Base-by-base conservation (phyloP, 345 rosid species). In the Abelmoschus esculentus region DNA sequence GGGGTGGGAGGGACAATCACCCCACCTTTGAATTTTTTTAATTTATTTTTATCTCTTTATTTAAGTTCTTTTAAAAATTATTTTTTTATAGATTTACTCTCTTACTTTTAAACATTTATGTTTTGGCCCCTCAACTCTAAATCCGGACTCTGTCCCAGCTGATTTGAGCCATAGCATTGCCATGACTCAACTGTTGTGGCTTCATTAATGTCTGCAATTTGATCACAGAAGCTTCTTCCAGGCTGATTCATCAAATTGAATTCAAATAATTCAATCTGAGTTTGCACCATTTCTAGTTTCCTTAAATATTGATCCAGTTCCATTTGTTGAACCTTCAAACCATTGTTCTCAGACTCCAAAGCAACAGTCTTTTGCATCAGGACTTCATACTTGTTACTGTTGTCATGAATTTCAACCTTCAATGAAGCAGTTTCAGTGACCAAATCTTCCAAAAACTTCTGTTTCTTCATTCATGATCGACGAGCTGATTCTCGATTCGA, bases 391-490 rank as follows among this genome's bases (percentile, higher is more conserved):
- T 9, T 56, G 26, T 14, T 13, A 3, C 7, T 17, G 19, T 53
- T 56, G 1, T 13, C 38, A 9, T 18, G 14, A 13, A 69, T 71
- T 11, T 49, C 49, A 1, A n/a, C 64, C 47, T 49, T 31, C 67
- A 71, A 61, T 0, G 31, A 28, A 5, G 55, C 46, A 40, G 49
- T 46, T 7, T 71, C 67, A 0, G 9, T 29, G 13, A 61, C 67
- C 67, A 61, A 42, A 5, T 71, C 18, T 38, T 49, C 74, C 56
- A 71, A 3, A 17, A 44, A 67, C 58, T 47, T 59, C 34, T 71
- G 74, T 59, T 71, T 71, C 67, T 61, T 71, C 58, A 70, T 70
- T 34, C 74, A 17, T 31, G 74, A 71, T 44, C 74, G 46, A 12
- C 58, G 34, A 0, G 74, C 74, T 1, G 74, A 71, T 71, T 71